Base-by-base conservation (phyloP, 2,329 filamentous ascomycete species). In the Fusarium pilosicola region DNA sequence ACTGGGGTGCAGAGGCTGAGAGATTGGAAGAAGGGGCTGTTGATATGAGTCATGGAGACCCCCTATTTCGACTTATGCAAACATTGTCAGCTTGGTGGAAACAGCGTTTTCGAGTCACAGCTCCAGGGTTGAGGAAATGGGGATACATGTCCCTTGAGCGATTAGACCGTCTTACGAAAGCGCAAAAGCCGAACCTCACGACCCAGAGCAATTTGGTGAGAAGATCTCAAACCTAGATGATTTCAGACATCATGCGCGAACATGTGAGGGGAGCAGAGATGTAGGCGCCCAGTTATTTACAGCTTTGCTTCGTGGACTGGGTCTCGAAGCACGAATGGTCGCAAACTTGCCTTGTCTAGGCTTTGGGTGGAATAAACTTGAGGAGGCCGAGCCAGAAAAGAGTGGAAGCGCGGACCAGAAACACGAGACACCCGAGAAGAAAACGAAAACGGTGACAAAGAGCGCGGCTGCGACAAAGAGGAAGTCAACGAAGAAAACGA, bases 251-350 rank as follows among this genome's bases (percentile, higher is more conserved):
- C 85, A 87, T 55, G 96, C 96, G 4, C 89, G 89, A 71, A 84
- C 85, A 38, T 94, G 94, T 76, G 86, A 90, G 68, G 96, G 96
- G 2, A 98, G 95, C 68, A 89, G 95, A 71, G 96, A 98, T 81
- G 87, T 96, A 7, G 95, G 95, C 0, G 92, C 94, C 0, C 95
- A 98, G 79, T 86, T 99, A 0, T 98, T 98, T 74, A 97, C 94
- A 0, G 94, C 94, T 7, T 84, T 99, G 13, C 81, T 98, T 28
- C 88, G 96, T 73, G 94, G 91, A 1, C 80, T 98, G 17, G 94
- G 94, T 0, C 84, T 98, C 6, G 94, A 98, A 77, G 90, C 94
- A 17, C 89, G 96, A 36, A 88, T 98, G 86, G 90, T 98, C 6
- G 91, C 92, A 15, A 98, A 91, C 79, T 80, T 99, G 45, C 96